Evolutionary conservation across 331 rosid genomes (phyloP).

Genomic region (Erythrophleum ivorense): DNA sequence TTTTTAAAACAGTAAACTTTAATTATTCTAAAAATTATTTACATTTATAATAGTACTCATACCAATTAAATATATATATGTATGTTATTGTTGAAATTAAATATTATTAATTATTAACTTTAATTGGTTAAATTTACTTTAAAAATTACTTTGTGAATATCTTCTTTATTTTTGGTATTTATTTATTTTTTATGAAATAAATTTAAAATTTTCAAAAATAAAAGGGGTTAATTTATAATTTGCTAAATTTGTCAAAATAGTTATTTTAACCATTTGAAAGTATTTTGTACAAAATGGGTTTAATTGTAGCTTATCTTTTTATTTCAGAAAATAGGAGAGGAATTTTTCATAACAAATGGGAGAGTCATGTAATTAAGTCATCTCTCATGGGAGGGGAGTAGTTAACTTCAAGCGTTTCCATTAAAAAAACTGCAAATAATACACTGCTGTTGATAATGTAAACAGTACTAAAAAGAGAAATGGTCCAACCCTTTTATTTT

Average conservation of each 20-base stretch:
- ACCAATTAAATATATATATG: not conserved
- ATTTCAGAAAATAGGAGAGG: not conserved
- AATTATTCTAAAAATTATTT: not conserved
- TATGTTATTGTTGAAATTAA: not conserved
- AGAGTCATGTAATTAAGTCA: not conserved
- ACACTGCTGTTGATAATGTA: not conserved
- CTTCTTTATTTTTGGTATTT: not conserved
- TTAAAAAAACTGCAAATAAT: not conserved
- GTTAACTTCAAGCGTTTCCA: not conserved
- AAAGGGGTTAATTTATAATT: not conserved
- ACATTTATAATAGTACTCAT: not conserved
- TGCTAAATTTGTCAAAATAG: not conserved
- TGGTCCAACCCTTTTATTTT: not conserved
- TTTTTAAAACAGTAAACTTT: too few species aligned
- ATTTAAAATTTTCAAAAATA: not conserved
- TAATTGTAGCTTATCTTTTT: not conserved
- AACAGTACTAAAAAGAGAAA: constrained; percentile 10
- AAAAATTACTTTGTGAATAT: not conserved
- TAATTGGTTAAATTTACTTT: not conserved
- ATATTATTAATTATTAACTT: not conserved
- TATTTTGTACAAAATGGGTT: not conserved
- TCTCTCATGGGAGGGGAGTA: not conserved
- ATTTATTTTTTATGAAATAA: not conserved
- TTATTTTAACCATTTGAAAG: not conserved
- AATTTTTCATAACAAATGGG: not conserved